A percentile compares a stretch with the other conserved stretches of the same genome.
phyloP scores from a whole-genome alignment of 176 grass and related monocot genomes.

The Paspalum notatum region DNA sequence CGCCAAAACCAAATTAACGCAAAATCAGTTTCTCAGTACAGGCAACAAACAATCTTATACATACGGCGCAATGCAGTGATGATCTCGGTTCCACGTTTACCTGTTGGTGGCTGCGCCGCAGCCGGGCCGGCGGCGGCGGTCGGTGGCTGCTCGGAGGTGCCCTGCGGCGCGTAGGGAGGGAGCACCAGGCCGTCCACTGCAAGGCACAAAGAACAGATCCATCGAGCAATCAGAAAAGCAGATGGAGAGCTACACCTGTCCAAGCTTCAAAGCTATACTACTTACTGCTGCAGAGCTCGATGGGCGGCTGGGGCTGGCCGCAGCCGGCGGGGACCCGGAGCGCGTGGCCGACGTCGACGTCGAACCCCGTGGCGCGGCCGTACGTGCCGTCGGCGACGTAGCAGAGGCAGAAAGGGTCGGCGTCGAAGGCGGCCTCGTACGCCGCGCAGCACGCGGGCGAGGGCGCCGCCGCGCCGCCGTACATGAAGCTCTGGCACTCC shows the following conservation, averaged over 20 bases:
- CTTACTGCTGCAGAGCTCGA: conserved; percentile 54
- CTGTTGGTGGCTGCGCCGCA: conserved; percentile 29
- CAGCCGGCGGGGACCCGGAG: conserved; percentile 48
- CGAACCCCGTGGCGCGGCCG: conserved; percentile 35
- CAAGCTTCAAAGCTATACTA: no score
- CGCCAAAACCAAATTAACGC: not conserved
- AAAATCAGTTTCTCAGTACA: no score
- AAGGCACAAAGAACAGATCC: not conserved
- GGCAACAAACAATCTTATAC: no score
- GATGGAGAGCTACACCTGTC: not conserved
- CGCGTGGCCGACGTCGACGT: conserved; percentile 45
- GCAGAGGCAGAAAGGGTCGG: conserved; percentile 59
- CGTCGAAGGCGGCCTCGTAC: conserved; percentile 33
- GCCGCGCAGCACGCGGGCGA: conserved; percentile 44
- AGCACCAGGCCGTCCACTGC: conserved; percentile 43
- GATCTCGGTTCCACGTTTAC: not conserved
- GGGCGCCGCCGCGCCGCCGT: conserved; percentile 3
- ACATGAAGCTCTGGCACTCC: conserved; percentile 47
- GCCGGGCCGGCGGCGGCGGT: not conserved
- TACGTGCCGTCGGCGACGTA: conserved; percentile 52
- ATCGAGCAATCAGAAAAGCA: not conserved
- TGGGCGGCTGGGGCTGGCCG: conserved; percentile 43
- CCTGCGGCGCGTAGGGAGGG: conserved; percentile 39
- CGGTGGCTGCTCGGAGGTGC: not conserved
- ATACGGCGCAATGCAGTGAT: no score